phyloP scores from a whole-genome alignment of 306 rosid genomes.

The Malus fusca region DNA sequence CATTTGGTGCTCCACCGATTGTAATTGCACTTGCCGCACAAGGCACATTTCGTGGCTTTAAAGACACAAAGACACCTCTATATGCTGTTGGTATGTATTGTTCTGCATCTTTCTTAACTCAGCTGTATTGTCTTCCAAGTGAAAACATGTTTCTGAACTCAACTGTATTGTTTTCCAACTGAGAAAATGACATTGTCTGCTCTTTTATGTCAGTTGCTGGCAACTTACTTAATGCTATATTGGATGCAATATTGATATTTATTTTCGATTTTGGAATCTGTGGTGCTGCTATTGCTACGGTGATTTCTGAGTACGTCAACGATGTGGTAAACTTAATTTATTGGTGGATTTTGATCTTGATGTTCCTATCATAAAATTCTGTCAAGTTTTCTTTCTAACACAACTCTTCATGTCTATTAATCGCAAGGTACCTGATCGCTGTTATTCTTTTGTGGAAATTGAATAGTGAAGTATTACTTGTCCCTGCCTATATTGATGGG shows the following conservation, averaged over 20 bases:
- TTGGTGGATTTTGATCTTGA: constrained; percentile 20
- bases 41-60: constrained; percentile 91
- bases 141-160: not conserved
- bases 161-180: not conserved
- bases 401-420: constrained; percentile 10
- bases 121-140: too few relatives aligned
- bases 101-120: not conserved
- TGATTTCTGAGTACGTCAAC: constrained; percentile 89
- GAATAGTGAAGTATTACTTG: constrained; percentile 49
- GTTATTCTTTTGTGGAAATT: constrained; percentile 73
- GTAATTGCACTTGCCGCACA: constrained; percentile 93
- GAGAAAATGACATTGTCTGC: constrained; percentile 19
- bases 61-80: constrained; percentile 85
- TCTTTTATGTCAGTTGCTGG: constrained; percentile 56
- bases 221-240: constrained; percentile 60
- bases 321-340: constrained; percentile 74
- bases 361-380: constrained; percentile 24
- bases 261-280: constrained; percentile 55
- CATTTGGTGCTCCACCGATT: constrained; percentile 85
- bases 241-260: constrained; percentile 72
- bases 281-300: constrained; percentile 84
- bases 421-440: constrained; percentile 73
- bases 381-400: constrained; percentile 19
- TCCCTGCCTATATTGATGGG: constrained; percentile 57
- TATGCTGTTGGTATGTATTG: constrained; percentile 71